These are phyloP conservation scores for Lathyrus tuberosus DNA, from an alignment of 306 rosid genomes.

Conservation along the genomic window DNA sequence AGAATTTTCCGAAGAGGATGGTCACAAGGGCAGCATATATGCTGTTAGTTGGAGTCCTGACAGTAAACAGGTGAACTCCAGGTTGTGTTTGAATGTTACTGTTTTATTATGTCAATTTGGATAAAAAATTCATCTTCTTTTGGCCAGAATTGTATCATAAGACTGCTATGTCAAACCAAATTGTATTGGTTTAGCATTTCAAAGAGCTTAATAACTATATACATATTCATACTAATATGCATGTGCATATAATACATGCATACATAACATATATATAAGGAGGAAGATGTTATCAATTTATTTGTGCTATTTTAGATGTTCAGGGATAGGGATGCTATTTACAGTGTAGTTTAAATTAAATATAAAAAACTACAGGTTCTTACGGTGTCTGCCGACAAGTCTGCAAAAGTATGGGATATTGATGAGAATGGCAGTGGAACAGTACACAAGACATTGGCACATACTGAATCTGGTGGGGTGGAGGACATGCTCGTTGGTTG, in stretches of 20 bases:
- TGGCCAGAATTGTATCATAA: background rate
- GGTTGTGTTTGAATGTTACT: slow-evolving; percentile 23
- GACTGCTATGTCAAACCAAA: background rate
- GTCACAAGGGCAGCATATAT: slow-evolving; percentile 94
- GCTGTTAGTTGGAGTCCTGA: slow-evolving; percentile 96
- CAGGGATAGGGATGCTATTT: slow-evolving; percentile 3
- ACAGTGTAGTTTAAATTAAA: slow-evolving; percentile 18
- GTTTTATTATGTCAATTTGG: slow-evolving; percentile 29
- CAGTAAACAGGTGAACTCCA: slow-evolving; percentile 70
- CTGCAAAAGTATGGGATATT: slow-evolving; percentile 92
- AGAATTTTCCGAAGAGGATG: slow-evolving; percentile 76
- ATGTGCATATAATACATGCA: too few species aligned
- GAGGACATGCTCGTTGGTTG: slow-evolving; percentile 97
- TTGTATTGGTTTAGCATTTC: slow-evolving; percentile 23
- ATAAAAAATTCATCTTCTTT: background rate
- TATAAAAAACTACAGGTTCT: slow-evolving; percentile 57
- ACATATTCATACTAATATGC: background rate
- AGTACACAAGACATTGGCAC: slow-evolving; percentile 59
- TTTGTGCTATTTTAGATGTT: slow-evolving; percentile 9
- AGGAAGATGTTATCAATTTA: background rate
- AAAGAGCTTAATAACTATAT: slow-evolving; percentile 28
- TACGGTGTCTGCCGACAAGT: slow-evolving; percentile 95
- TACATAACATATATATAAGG: too few species aligned
- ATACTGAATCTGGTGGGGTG: slow-evolving; percentile 75
- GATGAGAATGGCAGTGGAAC: slow-evolving; percentile 77